A percentile compares a stretch with the other conserved stretches of the same genome.
phyloP scores from a whole-genome alignment of 116 monocot species.

The Zostera marina region DNA sequence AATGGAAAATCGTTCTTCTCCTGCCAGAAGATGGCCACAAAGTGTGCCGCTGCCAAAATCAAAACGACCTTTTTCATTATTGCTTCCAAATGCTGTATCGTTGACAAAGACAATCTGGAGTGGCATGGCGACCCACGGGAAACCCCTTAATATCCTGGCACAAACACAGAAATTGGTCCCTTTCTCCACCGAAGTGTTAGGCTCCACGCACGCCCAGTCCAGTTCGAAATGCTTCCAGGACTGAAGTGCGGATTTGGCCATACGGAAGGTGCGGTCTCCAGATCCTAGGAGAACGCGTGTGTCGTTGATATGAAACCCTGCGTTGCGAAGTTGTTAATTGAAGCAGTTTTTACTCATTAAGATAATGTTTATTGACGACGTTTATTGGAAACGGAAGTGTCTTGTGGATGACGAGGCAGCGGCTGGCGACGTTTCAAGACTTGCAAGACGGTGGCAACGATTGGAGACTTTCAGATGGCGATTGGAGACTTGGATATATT shows the following conservation, averaged over 20 bases:
- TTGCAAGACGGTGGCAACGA: constrained; percentile 20
- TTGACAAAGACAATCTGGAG: constrained; percentile 55
- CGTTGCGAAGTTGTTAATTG: background rate
- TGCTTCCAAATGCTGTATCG: background rate
- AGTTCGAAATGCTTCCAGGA: constrained; percentile 2
- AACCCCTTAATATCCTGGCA: background rate
- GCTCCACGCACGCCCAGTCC: background rate
- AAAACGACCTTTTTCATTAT: constrained; percentile 17
- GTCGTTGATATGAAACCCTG: background rate
- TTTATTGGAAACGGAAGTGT: too few relatives aligned
- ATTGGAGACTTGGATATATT: constrained; percentile 33
- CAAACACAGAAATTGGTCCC: constrained; percentile 2
- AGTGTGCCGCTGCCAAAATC: constrained; percentile 75
- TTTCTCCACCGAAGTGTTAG: background rate
- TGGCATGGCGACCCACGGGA: background rate
- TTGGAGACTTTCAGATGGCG: too few relatives aligned
- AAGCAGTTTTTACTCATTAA: too few relatives aligned
- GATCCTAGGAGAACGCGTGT: background rate
- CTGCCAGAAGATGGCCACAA: constrained; percentile 71
- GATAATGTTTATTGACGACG: too few relatives aligned
- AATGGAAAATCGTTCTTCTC: constrained; percentile 81
- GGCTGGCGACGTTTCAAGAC: constrained; percentile 23
- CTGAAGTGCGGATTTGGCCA: constrained; percentile 1
- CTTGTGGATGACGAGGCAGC: too few relatives aligned
- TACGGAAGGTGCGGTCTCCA: background rate